Conservation (phyloP, 192 early-diverging fungal species). For the Funneliformis mosseae region DNA sequence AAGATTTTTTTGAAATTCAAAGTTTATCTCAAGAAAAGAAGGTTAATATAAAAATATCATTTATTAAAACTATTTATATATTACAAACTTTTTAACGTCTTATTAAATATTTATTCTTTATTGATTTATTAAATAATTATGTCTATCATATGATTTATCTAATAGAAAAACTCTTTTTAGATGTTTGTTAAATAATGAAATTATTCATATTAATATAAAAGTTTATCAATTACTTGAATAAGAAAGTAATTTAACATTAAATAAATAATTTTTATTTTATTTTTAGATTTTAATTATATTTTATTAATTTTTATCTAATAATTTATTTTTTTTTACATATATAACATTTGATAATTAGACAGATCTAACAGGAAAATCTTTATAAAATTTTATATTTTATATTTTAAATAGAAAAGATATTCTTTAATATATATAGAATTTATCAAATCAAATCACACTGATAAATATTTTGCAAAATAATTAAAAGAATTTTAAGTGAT, state of each 20-base stretch:
- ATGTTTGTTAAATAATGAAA: neutral
- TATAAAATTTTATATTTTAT: slow-evolving; percentile 12
- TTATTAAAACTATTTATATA: neutral
- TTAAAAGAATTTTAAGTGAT: neutral
- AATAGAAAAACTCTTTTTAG: neutral
- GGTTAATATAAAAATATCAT: neutral
- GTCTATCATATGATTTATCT: neutral
- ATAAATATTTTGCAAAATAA: neutral
- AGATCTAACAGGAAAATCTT: neutral
- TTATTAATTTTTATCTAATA: neutral
- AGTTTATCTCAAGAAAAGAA: neutral
- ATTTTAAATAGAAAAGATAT: neutral
- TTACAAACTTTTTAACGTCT: neutral
- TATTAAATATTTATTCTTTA: neutral
- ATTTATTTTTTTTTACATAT: neutral
- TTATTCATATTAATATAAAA: neutral
- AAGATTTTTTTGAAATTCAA: neutral
- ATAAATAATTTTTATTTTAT: neutral
- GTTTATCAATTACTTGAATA: neutral
- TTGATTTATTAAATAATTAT: neutral
- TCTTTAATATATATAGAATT: neutral
- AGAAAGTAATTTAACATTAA: neutral
- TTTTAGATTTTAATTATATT: neutral
- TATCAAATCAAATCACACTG: neutral
- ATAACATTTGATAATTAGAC: neutral